These are phyloP conservation scores for Lagenidium sp. DNA, from an alignment of 352 stramenopile genomes.

Conservation along the genomic window DNA sequence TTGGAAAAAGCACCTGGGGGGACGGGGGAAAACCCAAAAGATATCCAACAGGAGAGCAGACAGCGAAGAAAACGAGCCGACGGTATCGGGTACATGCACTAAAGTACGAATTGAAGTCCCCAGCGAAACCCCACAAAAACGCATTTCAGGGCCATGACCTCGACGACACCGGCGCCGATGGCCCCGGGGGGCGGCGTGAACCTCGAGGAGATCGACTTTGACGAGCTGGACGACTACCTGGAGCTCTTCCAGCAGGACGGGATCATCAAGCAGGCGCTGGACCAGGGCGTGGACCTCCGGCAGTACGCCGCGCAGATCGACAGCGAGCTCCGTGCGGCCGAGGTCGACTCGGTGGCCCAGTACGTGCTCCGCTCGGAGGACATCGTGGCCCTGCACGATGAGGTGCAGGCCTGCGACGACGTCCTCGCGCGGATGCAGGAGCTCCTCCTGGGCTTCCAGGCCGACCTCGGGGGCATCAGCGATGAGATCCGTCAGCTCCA, in stretches of 20 bases:
- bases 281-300: conserved; percentile 86
- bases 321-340: conserved; percentile 72
- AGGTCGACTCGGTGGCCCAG: conserved; percentile 78
- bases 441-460: conserved; percentile 98
- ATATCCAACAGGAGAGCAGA: too few relatives aligned
- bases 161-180: not conserved
- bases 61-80: too few relatives aligned
- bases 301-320: conserved; percentile 90
- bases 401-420: conserved; percentile 96
- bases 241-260: conserved; percentile 92
- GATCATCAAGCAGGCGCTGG: conserved; percentile 88
- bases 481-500: conserved; percentile 97
- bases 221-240: conserved; percentile 91
- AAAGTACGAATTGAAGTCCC: conserved; percentile 22
- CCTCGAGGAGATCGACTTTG: conserved; percentile 90
- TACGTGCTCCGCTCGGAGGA: conserved; percentile 86
- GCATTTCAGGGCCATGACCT: not conserved
- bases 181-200: conserved; percentile 20
- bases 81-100: conserved; percentile 1
- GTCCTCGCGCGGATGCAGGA: conserved; percentile 96
- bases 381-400: conserved; percentile 87
- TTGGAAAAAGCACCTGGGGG: too few relatives aligned
- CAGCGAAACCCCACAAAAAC: too few relatives aligned
- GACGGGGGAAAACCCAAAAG: too few relatives aligned
- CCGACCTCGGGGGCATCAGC: conserved; percentile 95